Evolutionary conservation across 805 yeast species (phyloP), one percentile per base, ranked within the genome.

Genomic region (Metschnikowia noctiluminum): DNA sequence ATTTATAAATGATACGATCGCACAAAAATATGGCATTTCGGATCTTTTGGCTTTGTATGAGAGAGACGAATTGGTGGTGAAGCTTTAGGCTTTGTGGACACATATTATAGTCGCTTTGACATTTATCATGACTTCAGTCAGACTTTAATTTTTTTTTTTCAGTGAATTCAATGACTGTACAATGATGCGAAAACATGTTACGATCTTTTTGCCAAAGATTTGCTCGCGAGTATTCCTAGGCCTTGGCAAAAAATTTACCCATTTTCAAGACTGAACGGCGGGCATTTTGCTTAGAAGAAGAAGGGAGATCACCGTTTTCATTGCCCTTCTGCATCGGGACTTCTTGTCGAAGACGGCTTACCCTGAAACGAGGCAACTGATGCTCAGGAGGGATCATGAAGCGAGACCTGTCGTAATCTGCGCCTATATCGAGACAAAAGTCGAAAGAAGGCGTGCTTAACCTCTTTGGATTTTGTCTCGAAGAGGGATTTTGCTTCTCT

Each of bases 1-100:
- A 45, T 94, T 94, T 61, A 80, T 94, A 14, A 79, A 83, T 41
- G 61, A 65, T 12, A 71, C 67, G 9, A 77, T 94, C 56, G 96
- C 96, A 0, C 66, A 73, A 30, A 83, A 84, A 62, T 89, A 85
- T 72, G 87, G 79, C 1, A 82, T 94, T 50, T 81, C 80, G 27
- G 80, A 65, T n/a, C 52, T 71, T 46, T 45, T 69, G 35, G 36
- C 38, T 3, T 47, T 50, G 34, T 73, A 72, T 54, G 50, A 65
- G 42, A 64, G 57, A 11, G 66, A 66, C 53, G 74, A 72, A 2
- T 48, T 71, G 53, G 61, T 72, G n/a, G 73, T 68, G 28, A 71
- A 66, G 52, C 59, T 72, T 34, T 46, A 46, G 31, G 35, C 9
- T 9, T 15, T 11, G 14, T 3, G 12, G 10, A 3, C 4, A 4